Evolutionary conservation across 371 early-diverging fungal species (phyloP).

Genomic region (Zopfochytrium polystomum): DNA sequence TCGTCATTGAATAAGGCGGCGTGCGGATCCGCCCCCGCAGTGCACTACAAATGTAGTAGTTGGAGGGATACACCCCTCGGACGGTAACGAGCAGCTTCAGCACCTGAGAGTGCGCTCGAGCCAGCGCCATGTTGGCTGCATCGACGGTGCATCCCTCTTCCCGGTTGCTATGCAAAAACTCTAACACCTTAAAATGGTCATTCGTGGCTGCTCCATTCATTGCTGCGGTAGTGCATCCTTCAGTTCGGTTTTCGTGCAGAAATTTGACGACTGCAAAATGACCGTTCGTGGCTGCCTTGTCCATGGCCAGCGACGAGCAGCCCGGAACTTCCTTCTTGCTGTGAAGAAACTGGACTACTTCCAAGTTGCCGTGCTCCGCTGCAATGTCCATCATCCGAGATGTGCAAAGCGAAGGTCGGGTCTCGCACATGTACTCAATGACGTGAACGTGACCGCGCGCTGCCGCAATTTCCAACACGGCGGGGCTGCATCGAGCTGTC

Average conservation of each 20-base stretch:
- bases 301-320: conserved; percentile 8
- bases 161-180: conserved; percentile 3
- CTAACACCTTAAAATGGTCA: conserved; percentile 3
- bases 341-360: conserved; percentile 20
- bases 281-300: conserved; percentile 13
- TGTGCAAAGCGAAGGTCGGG: conserved; percentile 21
- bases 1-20: background rate
- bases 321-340: background rate
- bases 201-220: conserved; percentile 9
- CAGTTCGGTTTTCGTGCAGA: conserved; percentile 2
- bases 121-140: background rate
- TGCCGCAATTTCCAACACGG: conserved; percentile 16
- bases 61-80: background rate
- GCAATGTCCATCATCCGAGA: conserved; percentile 23
- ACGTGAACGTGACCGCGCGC: conserved; percentile 22
- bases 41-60: background rate
- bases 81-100: background rate
- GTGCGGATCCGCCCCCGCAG: background rate
- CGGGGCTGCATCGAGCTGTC: conserved; percentile 2
- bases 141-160: background rate
- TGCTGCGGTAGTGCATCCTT: conserved; percentile 16
- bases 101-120: background rate
- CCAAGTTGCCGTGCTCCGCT: conserved; percentile 17
- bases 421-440: conserved; percentile 18
- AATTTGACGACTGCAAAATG: conserved; percentile 15